Percentiles rank a stretch among this genome's conserved stretches.
Evolutionary conservation across 495 filamentous ascomycete species (phyloP).

Genomic region (Parathielavia hyrcaniae): DNA sequence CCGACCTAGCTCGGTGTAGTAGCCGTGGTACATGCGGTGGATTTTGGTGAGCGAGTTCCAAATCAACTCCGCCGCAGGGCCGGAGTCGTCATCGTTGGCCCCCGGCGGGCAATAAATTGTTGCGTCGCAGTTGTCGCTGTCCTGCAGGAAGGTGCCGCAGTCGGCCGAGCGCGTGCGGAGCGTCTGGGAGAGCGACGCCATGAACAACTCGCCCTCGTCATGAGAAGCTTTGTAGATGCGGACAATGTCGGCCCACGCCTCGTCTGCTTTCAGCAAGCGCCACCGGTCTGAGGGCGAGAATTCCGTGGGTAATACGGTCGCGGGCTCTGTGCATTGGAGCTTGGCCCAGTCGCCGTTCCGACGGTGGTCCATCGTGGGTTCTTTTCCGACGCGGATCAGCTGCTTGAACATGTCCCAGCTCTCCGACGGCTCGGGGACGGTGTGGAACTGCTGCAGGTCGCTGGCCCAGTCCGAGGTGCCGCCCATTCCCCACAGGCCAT

Average conservation of each 20-base stretch:
- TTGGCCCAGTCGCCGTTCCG: constrained; percentile 26
- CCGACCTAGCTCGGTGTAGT: constrained; percentile 6
- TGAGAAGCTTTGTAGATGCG: constrained; percentile 17
- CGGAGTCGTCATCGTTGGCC: constrained; percentile 11
- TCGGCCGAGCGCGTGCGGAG: not conserved
- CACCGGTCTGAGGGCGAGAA: constrained; percentile 19
- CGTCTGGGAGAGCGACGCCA: constrained; percentile 62
- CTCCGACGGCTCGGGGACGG: not conserved
- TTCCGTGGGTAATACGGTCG: not conserved
- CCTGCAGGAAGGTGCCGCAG: too few relatives aligned
- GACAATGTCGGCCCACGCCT: constrained; percentile 25
- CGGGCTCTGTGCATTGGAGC: constrained; percentile 19
- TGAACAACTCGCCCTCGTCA: constrained; percentile 36
- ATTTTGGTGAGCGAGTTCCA: constrained; percentile 31
- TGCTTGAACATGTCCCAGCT: constrained; percentile 12
- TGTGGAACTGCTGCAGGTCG: constrained; percentile 28
- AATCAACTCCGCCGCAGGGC: constrained; percentile 28
- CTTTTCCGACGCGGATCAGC: not conserved
- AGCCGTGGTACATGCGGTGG: constrained; percentile 22
- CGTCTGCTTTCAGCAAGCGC: constrained; percentile 21
- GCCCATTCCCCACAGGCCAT: constrained; percentile 28
- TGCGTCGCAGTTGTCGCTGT: not conserved
- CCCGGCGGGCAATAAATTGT: not conserved
- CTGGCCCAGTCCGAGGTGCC: constrained; percentile 42
- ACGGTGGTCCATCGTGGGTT: constrained; percentile 10